These are phyloP conservation scores for Epichloe amarillans DNA, from an alignment of 2,329 filamentous ascomycete genomes.

Conservation along the genomic window DNA sequence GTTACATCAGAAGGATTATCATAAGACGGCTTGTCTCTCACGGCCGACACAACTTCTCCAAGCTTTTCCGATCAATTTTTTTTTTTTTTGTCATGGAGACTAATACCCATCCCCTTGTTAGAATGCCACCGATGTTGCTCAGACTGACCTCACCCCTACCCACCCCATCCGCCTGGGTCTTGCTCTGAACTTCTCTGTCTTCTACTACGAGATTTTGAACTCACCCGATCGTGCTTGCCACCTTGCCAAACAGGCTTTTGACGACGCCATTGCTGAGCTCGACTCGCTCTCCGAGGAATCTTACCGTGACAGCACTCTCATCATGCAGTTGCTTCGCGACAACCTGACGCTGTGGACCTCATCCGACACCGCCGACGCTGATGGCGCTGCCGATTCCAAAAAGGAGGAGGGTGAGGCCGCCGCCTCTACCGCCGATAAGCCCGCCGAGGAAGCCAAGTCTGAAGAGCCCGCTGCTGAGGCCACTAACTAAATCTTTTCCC, in stretches of 20 bases:
- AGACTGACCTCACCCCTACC: conserved; percentile 92
- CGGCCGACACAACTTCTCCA: not conserved
- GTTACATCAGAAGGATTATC: conserved; percentile 6
- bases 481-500: conserved; percentile 34
- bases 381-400: conserved; percentile 44
- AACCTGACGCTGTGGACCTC: conserved; percentile 98
- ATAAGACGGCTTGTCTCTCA: conserved; percentile 13
- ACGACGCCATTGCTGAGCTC: conserved; percentile 96
- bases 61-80: not conserved
- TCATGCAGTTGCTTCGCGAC: conserved; percentile 98
- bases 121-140: conserved; percentile 96
- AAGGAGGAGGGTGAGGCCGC: conserved; percentile 45
- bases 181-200: conserved; percentile 97
- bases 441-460: conserved; percentile 31
- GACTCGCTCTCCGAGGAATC: conserved; percentile 96
- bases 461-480: conserved; percentile 31
- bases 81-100: conserved; percentile 1
- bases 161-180: conserved; percentile 97
- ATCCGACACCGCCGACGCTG: conserved; percentile 71
- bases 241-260: conserved; percentile 97
- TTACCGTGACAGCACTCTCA: conserved; percentile 96
- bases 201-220: conserved; percentile 99
- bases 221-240: conserved; percentile 95
- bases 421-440: conserved; percentile 16
- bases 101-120: conserved; percentile 21